Evolutionary conservation across 1,284 basidiomycete species (phyloP), one percentile per base, ranked within the genome.

Genomic region (Vanrija pseudolonga): DNA sequence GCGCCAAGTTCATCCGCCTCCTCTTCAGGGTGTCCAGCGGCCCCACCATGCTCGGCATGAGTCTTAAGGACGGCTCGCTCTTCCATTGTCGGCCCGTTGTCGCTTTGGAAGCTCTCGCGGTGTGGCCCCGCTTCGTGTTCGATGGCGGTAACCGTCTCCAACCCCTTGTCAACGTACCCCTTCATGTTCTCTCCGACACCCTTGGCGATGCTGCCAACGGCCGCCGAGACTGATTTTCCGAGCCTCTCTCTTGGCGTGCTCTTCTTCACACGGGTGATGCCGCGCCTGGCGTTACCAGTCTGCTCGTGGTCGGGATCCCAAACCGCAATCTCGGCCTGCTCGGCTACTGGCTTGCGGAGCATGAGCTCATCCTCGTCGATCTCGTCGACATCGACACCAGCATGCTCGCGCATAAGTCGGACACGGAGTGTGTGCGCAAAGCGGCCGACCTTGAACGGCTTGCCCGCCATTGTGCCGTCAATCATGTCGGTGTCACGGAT

Each of bases 401-500:
- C 79, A 72, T 99, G 95, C 73, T 99, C 95, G 51, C 90, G 83
- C 95, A 99, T 99, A 47, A 98, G 80, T 8, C 94, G 85, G 47
- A 98, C 81, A 11, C 95, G 87, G 23, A 99, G 81, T 2, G 90
- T 90, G 74, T 98, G 96, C 7, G 96, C 92, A 73, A 96, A 98
- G 6, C 94, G 86, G 15, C 95, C 95, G 57, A 98, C 95, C 80
- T 91, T 86, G 81, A 88, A 98, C 0, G 93, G 90, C 66, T 85
- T 85, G 26, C 96, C 95, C 6, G 84, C 95, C 96, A 99, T 98
- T 0, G 81, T 88, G 50, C 89, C 82, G 59, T 92, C 85, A 54
- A 98, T 88, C 89, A 98, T 88, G 71, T 98, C 96, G 6, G 94
- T 97, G 70, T 99, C 95, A 55, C 93, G 83, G 50, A 98, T 88